Conservation (phyloP, 1,284 basidiomycete genomes). For the Ceratobasidium sp. region DNA sequence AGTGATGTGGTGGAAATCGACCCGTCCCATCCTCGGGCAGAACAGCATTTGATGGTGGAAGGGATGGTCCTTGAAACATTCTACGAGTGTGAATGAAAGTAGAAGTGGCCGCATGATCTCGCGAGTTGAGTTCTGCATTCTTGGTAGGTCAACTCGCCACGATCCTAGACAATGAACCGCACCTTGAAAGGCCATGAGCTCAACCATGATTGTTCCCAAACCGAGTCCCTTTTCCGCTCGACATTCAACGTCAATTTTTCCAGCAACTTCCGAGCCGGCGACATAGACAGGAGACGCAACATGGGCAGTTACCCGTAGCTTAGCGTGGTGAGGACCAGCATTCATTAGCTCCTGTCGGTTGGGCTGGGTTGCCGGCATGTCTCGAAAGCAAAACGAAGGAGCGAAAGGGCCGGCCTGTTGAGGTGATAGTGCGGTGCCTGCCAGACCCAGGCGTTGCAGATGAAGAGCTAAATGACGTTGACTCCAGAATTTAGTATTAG, state of each 20-base stretch:
- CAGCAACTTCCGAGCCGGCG: constrained; percentile 66
- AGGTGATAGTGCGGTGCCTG: background rate
- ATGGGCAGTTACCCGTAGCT: constrained; percentile 68
- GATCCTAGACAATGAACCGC: constrained; percentile 33
- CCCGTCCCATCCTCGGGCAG: constrained; percentile 63
- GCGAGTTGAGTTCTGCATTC: constrained; percentile 68
- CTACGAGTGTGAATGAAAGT: constrained; percentile 71
- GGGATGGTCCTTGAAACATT: constrained; percentile 67
- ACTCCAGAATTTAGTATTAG: background rate
- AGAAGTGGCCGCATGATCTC: constrained; percentile 76
- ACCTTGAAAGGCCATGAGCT: constrained; percentile 77
- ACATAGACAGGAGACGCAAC: constrained; percentile 65
- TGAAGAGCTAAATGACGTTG: background rate
- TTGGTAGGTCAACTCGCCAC: constrained; percentile 32
- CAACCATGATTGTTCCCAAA: constrained; percentile 73
- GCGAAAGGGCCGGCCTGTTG: background rate
- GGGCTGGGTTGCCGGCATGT: constrained; percentile 1
- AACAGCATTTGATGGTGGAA: constrained; percentile 80
- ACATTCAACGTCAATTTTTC: constrained; percentile 78
- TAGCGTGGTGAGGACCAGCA: constrained; percentile 71
- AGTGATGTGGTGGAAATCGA: constrained; percentile 65
- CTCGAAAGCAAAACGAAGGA: background rate
- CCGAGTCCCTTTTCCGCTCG: constrained; percentile 73
- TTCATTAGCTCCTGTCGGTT: constrained; percentile 69
- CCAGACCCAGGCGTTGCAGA: background rate